These are phyloP conservation scores for Chytriomyces sp. DNA, from an alignment of 192 early-diverging fungal species.

Conservation along the genomic window DNA sequence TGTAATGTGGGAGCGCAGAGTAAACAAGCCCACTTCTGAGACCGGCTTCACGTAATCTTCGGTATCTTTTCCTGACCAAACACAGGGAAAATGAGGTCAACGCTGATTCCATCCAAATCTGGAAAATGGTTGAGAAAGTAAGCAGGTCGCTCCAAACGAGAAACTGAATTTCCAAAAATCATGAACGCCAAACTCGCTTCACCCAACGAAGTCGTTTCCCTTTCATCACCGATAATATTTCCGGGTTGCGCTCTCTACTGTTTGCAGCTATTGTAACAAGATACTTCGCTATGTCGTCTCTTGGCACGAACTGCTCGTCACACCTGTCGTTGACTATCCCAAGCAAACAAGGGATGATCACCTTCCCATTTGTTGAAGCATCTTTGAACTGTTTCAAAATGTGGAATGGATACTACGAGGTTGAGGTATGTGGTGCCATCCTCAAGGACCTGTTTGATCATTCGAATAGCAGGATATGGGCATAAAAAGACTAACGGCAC, in stretches of 20 bases:
- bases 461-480: too few species aligned
- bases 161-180: neutral
- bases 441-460: neutral
- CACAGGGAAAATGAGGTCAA: neutral
- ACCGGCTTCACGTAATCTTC: neutral
- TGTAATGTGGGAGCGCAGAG: neutral
- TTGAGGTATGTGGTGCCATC: constrained; percentile 4
- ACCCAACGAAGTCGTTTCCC: neutral
- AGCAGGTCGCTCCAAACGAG: neutral
- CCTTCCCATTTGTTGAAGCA: constrained; percentile 30
- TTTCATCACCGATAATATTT: constrained; percentile 3
- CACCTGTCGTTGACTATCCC: too few species aligned
- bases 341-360: too few species aligned
- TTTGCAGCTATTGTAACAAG: constrained; percentile 16
- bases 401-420: constrained; percentile 5
- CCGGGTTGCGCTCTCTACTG: constrained; percentile 27
- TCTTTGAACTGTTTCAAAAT: constrained; percentile 20
- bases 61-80: neutral
- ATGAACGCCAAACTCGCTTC: constrained; percentile 6
- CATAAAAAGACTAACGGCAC: too few species aligned
- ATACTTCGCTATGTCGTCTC: constrained; percentile 24
- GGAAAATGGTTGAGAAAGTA: neutral
- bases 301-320: constrained; percentile 24
- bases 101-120: neutral
- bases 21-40: neutral